Conservation (phyloP, 768 basidiomycete genomes). For the Amanita exitialis region DNA sequence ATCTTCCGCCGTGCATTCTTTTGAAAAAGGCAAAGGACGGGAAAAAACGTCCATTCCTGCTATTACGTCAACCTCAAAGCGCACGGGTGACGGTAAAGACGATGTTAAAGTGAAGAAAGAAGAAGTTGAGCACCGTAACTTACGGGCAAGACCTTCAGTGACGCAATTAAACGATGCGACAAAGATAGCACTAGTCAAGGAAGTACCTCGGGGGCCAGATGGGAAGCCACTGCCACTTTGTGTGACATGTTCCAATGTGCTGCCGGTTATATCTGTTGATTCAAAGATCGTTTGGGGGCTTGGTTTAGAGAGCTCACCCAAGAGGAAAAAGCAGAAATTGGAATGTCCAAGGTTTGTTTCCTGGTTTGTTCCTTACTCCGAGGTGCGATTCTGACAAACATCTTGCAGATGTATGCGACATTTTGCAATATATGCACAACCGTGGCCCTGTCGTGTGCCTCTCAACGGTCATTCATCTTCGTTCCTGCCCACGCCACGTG, state of each 20-base stretch:
- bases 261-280: conserved; percentile 72
- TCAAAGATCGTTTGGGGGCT: conserved; percentile 70
- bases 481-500: conserved; percentile 38
- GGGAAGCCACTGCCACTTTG: conserved; percentile 65
- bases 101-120: conserved; percentile 34
- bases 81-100: conserved; percentile 18
- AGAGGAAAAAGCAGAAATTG: conserved; percentile 51
- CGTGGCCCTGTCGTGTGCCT: conserved; percentile 61
- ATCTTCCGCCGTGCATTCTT: conserved; percentile 16
- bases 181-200: conserved; percentile 25
- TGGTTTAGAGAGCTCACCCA: conserved; percentile 36
- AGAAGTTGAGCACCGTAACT: conserved; percentile 39
- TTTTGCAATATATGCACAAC: conserved; percentile 60
- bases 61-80: conserved; percentile 18
- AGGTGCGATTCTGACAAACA: conserved; percentile 2
- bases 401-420: conserved; percentile 66
- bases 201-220: conserved; percentile 41
- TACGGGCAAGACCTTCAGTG: conserved; percentile 36
- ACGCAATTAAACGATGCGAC: conserved; percentile 13
- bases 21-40: conserved; percentile 27
- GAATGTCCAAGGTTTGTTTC: conserved; percentile 65
- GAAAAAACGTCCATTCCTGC: conserved; percentile 19
- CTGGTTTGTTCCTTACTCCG: neutral
- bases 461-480: conserved; percentile 28
- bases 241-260: conserved; percentile 55